Evolutionary conservation across 805 yeast genomes (phyloP), one percentile per base, ranked within the genome.

Genomic region (Kuraishia ogatae): DNA sequence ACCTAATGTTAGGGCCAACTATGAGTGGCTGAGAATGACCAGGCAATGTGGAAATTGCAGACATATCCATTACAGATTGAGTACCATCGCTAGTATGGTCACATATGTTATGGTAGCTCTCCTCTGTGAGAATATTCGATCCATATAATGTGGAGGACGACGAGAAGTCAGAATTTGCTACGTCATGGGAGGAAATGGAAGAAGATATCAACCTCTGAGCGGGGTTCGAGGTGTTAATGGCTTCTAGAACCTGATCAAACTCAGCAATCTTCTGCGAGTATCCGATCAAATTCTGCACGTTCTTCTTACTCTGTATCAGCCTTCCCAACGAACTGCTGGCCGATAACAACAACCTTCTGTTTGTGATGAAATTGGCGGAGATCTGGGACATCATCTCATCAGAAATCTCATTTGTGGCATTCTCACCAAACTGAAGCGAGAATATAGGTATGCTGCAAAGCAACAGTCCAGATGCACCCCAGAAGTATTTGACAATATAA

Each of bases 401-500:
- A 54, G 81, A 79, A 53, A 82, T 75, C 57, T 77, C 74, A 64
- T 83, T 80, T 43, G 62, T 58, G 23, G 59, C 54, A 4, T 61
- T 55, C 51, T 68, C 66, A 4, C 68, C 71, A 28, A 28, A 28
- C 35, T 28, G 35, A 1, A 67, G 60, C 3, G 67, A 63, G 66
- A 92, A 92, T 1, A 91, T 87, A 5, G 98, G 97, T 2, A 92
- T 83, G 1, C 97, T 84, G 70, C 97, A 92, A 51, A 92, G 75
- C 0, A 85, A 81, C 57, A 92, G 77, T 11, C 98, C 98, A 35
- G 94, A 89, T 2, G 97, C 98, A 58, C 98, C 98, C 92, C 97
- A 87, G 52, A 90, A 82, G 70, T 92, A 92, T 71, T 92, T 92
- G 58, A 92, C 92, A 54, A 90, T 83, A 63, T 91, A 92, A 52